Base-by-base conservation (phyloP, 2,329 filamentous ascomycete genomes). In the Xylariaceae sp. region DNA sequence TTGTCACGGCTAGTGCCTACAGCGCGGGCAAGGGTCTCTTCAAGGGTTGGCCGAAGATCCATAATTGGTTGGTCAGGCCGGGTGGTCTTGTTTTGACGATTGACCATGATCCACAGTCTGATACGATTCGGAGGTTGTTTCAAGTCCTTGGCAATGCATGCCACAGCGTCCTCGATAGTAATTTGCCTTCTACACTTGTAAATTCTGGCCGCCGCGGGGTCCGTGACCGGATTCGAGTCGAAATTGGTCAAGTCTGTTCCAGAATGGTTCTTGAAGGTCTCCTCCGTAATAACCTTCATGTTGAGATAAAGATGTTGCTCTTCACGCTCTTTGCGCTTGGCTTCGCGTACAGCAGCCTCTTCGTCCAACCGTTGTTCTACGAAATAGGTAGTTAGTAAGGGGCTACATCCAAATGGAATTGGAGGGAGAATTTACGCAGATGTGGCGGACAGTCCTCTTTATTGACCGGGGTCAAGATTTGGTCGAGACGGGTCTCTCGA, bases 41-140 rank as follows among this genome's bases (percentile, higher is more conserved):
- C 89, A 11, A 94, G 78, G 0, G 87, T 92, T 72, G 90, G 88
- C 4, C 87, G 82, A 1, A 85, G 76, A 69, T 96, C 92, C 72
- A 84, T 84, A 53, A 99, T 86, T 0, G 92, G 90, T 60, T 90
- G 87, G 71, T 99, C 94, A 0, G 95, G 94, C 15, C 94, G 86
- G 44, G 91, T 88, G 0, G 94, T 99, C 75, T 96, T 97, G 73
- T 99, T 99, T 73, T 99, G 94, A 9, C 94, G 88, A 71, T 97
- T 97, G 1, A 99, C 94, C 92, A 99, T 97, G 57, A 91, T 85
- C 95, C 94, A 99, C 15, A 96, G 83, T 18, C 94, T 85, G 23
- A 97, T 76, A 62, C 84, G 83, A 58, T 85, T 85, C 0, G 88
- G 79, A 50, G 92, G 86, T 53, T 88, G 74, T 0, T 79, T 81